Conservation (phyloP, 1,284 basidiomycete species). For the Puccinia hordei region DNA sequence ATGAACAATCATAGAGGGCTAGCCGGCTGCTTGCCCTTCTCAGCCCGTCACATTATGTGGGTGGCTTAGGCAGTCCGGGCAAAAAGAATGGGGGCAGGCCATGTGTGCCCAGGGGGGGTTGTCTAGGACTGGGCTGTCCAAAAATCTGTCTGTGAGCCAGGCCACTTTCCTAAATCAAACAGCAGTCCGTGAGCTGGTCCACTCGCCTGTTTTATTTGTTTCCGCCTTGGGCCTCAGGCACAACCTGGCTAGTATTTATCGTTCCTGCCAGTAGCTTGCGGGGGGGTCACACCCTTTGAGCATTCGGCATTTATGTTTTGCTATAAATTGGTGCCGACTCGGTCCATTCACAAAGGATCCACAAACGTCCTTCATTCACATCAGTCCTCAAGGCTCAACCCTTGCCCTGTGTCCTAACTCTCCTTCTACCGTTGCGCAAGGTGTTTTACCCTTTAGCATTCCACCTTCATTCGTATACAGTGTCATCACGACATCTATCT, state of each 20-base stretch:
- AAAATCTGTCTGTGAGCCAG: not conserved
- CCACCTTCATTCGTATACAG: not conserved
- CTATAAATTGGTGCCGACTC: conserved; percentile 32
- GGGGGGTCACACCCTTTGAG: not conserved
- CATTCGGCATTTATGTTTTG: conserved; percentile 15
- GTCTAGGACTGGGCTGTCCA: conserved; percentile 10
- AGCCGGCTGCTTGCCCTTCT: not conserved
- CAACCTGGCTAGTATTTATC: not conserved
- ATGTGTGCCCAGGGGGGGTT: too few species aligned
- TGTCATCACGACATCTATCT: conserved; percentile 22
- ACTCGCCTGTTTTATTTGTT: not conserved
- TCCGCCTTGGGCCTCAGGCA: not conserved
- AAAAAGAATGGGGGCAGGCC: not conserved
- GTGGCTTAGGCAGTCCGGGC: not conserved
- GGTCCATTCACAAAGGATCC: not conserved
- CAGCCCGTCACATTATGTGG: not conserved
- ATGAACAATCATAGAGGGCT: not conserved
- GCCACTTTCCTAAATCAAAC: not conserved
- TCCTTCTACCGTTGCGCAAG: not conserved
- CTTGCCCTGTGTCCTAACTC: conserved; percentile 22
- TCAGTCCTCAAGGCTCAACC: conserved; percentile 6
- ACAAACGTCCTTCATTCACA: not conserved
- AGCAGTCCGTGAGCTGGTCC: conserved; percentile 6
- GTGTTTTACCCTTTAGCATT: not conserved
- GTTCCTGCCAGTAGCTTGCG: not conserved